Evolutionary conservation across 2,329 filamentous ascomycete genomes (phyloP), one percentile per base, ranked within the genome.

Genomic region (Ceratocystis variospora): DNA sequence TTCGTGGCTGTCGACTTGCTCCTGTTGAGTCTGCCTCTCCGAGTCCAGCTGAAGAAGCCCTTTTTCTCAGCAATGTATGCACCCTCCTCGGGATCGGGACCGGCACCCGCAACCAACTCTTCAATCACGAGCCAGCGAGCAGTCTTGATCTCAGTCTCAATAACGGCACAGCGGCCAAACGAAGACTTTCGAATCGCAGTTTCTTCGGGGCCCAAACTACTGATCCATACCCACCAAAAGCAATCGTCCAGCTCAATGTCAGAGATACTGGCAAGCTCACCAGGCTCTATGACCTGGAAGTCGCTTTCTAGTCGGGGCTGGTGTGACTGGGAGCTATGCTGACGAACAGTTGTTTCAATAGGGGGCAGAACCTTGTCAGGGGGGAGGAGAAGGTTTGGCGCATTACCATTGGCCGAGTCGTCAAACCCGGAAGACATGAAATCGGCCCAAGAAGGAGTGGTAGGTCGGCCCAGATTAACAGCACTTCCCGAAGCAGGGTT

Each of bases 141-240:
- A 65, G 85, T 84, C 53, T 81, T 80, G 68, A 97, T 94, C 15
- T 83, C 80, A 0, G 94, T 97, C 75, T 99, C 94, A 59, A 97
- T 83, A 48, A 99, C 81, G 22, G 94, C 90, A 72, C 94, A 99
- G 69, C 94, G 84, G 46, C 94, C 94, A 74, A 99, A 99, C 0
- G 92, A 90, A 5, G 92, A 87, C 74, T 99, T 99, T 68, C 94
- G 85, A 61, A 87, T 82, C 0, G 85, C 76, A 0, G 92, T 89
- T 77, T 99, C 94, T 72, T 99, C 94, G 0, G 86, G 88, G 1
- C 93, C 91, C 72, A 99, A 78, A 79, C 93, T 97, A 71, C 86
- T 95, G 81, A 99, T 97, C 94, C 94, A 99, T 3, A 97, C 94
- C 93, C 94, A 97, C 94, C 94, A 99, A 75, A 99, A 99, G 0